Percentiles rank a stretch among this genome's conserved stretches.
These are phyloP conservation scores for Fusarium sp. DNA, from an alignment of 2,329 filamentous ascomycete genomes.

Conservation along the genomic window DNA sequence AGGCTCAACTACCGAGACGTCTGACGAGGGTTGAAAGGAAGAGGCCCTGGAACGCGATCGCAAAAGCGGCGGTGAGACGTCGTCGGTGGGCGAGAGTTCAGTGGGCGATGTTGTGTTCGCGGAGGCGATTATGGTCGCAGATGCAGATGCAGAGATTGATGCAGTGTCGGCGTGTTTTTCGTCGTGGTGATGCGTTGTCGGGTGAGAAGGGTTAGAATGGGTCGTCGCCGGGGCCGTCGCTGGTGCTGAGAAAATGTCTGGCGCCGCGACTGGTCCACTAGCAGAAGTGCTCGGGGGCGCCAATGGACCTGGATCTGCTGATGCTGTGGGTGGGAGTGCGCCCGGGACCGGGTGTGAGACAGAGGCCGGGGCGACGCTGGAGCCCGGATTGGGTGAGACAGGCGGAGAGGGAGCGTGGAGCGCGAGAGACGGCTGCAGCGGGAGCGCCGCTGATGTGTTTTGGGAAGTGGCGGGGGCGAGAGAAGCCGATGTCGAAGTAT, in stretches of 20 bases:
- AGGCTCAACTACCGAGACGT: slow-evolving; percentile 32
- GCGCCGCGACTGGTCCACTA: slow-evolving; percentile 32
- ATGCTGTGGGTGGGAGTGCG: slow-evolving; percentile 21
- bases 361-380: slow-evolving; percentile 30
- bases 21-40: slow-evolving; percentile 50
- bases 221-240: slow-evolving; percentile 30
- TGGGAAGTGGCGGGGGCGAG: slow-evolving; percentile 31
- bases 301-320: slow-evolving; percentile 30
- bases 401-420: slow-evolving; percentile 35
- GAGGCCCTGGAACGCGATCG: slow-evolving; percentile 49
- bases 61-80: slow-evolving; percentile 35
- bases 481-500: slow-evolving; percentile 31
- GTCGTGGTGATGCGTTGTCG: slow-evolving; percentile 44
- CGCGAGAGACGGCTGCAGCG: slow-evolving; percentile 37
- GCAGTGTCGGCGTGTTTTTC: slow-evolving; percentile 43
- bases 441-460: slow-evolving; percentile 37
- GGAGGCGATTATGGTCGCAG: slow-evolving; percentile 26
- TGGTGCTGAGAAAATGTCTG: slow-evolving; percentile 26
- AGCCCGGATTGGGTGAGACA: slow-evolving; percentile 45
- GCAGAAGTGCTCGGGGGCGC: slow-evolving; percentile 12
- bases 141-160: slow-evolving; percentile 25
- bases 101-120: slow-evolving; percentile 20
- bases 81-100: slow-evolving; percentile 19
- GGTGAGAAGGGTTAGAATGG: slow-evolving; percentile 39
- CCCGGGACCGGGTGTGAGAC: slow-evolving; percentile 36